Percentiles rank a stretch among this genome's conserved stretches.
phyloP scores from a whole-genome alignment of 768 basidiomycete genomes.

The Paxillus involutus region DNA sequence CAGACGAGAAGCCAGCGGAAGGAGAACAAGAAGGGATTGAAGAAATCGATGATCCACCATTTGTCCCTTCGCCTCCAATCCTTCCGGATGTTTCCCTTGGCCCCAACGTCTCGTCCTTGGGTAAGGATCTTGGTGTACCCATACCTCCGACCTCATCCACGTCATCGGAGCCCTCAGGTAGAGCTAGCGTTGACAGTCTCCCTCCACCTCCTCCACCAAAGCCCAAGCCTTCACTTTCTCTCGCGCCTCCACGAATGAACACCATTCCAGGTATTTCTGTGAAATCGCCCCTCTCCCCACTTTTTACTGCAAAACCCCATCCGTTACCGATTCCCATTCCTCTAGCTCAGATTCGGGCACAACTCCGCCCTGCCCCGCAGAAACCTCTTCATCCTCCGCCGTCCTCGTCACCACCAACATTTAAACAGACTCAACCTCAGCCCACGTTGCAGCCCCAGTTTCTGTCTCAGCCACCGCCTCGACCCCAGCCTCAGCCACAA shows the following conservation, averaged over 20 bases:
- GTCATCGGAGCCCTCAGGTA: conserved; percentile 4
- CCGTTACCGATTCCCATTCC: conserved; percentile 28
- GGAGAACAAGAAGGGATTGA: background rate
- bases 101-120: conserved; percentile 9
- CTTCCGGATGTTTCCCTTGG: conserved; percentile 13
- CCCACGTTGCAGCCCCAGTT: conserved; percentile 6
- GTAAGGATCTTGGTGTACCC: conserved; percentile 8
- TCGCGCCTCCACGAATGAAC: conserved; percentile 16
- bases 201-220: conserved; percentile 25
- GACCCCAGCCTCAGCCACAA: too few relatives aligned
- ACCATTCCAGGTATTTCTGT: conserved; percentile 22
- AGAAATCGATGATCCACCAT: background rate
- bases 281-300: conserved; percentile 22
- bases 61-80: conserved; percentile 3
- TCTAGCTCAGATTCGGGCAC: conserved; percentile 26
- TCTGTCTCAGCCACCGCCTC: conserved; percentile 10
- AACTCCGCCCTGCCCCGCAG: conserved; percentile 28
- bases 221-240: conserved; percentile 11
- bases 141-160: background rate
- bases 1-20: background rate
- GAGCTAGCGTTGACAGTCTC: conserved; percentile 12
- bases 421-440: conserved; percentile 19
- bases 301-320: conserved; percentile 23
- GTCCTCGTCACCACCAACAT: conserved; percentile 20
- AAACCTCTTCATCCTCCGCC: conserved; percentile 20